Evolutionary conservation across 345 rosid species (phyloP).

Genomic region (Gossypium turneri): DNA sequence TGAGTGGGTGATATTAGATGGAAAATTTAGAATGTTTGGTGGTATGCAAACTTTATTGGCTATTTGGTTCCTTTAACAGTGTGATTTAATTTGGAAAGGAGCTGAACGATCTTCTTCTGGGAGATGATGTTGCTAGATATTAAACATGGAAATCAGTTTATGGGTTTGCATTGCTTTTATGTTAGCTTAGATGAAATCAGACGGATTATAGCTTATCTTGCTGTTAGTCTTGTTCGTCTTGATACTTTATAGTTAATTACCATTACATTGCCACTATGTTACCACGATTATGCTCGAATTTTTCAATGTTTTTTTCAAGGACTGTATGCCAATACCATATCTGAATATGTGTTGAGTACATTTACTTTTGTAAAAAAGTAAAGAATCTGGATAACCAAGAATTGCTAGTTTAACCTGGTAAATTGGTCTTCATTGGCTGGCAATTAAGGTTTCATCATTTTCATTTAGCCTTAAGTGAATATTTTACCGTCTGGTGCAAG

Average conservation of each 20-base stretch:
- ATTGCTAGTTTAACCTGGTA: constrained; percentile 4
- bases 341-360: not conserved
- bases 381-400: not conserved
- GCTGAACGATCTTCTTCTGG: not conserved
- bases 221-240: not conserved
- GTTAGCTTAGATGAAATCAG: constrained; percentile 1
- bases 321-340: not conserved
- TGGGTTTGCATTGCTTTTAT: not conserved
- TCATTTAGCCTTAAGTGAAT: not conserved
- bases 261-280: not conserved
- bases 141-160: not conserved
- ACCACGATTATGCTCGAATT: not conserved
- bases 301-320: not conserved
- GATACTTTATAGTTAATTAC: not conserved
- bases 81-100: constrained; percentile 11
- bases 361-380: not conserved
- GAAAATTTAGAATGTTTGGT: not conserved
- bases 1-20: constrained; percentile 2
- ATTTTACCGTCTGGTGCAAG: not conserved
- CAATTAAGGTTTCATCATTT: not conserved
- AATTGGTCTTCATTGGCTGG: not conserved
- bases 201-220: not conserved
- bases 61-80: not conserved
- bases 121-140: not conserved
- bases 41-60: not conserved